These are phyloP conservation scores for Phytopythium cucurbitacearum DNA, from an alignment of 352 stramenopile genomes.

Conservation along the genomic window DNA sequence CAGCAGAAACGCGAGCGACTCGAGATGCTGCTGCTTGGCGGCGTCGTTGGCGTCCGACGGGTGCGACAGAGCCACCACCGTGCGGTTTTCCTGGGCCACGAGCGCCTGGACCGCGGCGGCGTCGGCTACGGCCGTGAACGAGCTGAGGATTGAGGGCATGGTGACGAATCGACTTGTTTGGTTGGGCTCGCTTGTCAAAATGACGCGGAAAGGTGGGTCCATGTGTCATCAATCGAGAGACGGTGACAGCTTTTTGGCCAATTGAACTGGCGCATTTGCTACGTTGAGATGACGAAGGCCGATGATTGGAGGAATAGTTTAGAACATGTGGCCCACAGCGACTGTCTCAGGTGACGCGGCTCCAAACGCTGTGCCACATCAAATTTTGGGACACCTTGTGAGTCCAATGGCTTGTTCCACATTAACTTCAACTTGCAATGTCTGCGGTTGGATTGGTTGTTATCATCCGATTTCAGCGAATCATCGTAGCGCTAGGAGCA, in stretches of 20 bases:
- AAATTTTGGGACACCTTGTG: too few relatives aligned
- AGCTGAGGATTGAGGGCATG: constrained; percentile 1
- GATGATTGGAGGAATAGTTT: too few relatives aligned
- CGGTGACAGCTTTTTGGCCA: too few relatives aligned
- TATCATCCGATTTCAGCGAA: background rate
- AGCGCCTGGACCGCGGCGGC: constrained; percentile 3
- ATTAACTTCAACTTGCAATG: background rate
- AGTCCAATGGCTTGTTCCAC: too few relatives aligned
- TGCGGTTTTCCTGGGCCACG: background rate
- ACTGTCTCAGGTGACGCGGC: too few relatives aligned
- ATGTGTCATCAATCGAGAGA: background rate
- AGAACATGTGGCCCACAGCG: too few relatives aligned
- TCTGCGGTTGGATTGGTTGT: background rate
- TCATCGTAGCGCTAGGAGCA: too few relatives aligned
- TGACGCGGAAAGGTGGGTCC: background rate
- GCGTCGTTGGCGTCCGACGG: constrained; percentile 23
- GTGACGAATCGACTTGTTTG: background rate
- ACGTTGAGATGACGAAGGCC: too few relatives aligned
- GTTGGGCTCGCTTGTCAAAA: background rate
- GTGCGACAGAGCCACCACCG: constrained; percentile 14
- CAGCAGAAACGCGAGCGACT: constrained; percentile 57
- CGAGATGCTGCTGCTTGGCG: constrained; percentile 35
- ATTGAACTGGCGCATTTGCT: too few relatives aligned
- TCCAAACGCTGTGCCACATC: too few relatives aligned
- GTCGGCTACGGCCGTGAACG: constrained; percentile 5